These are phyloP conservation scores for Durotheca rogersii DNA, from an alignment of 495 filamentous ascomycete species.

Conservation along the genomic window DNA sequence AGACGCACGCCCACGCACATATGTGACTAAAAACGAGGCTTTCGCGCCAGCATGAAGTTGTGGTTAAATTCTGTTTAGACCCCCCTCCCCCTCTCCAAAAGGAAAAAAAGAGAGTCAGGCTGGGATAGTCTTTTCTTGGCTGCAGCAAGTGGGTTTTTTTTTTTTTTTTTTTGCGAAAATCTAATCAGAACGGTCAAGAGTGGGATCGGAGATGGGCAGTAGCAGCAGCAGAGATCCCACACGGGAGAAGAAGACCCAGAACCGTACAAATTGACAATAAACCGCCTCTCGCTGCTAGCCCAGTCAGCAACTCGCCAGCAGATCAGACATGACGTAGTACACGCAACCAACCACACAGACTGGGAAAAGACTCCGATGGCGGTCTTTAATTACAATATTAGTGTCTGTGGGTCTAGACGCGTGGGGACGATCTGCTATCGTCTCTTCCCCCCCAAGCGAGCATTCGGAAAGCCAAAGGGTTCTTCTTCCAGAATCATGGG, in stretches of 20 bases:
- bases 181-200: slow-evolving; percentile 22
- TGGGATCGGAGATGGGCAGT: slow-evolving; percentile 28
- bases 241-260: slow-evolving; percentile 5
- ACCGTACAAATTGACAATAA: no score
- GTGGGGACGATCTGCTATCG: slow-evolving; percentile 16
- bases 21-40: no score
- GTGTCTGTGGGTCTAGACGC: slow-evolving; percentile 21
- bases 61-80: no score
- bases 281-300: no score
- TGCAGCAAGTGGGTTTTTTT: slow-evolving; percentile 26
- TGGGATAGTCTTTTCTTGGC: slow-evolving; percentile 21
- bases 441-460: no score
- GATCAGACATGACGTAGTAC: slow-evolving; percentile 26
- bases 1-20: no score
- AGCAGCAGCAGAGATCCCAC: slow-evolving; percentile 26
- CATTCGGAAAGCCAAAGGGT: slow-evolving; percentile 21
- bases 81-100: no score
- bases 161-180: slow-evolving; percentile 12
- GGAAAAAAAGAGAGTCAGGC: no score
- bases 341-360: slow-evolving; percentile 24
- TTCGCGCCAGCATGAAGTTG: no score
- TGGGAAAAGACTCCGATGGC: slow-evolving; percentile 33
- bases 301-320: slow-evolving; percentile 17
- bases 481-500: slow-evolving; percentile 6
- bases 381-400: slow-evolving; percentile 36